These are phyloP conservation scores for Penicillium angulare DNA, from an alignment of 495 filamentous ascomycete genomes.

Conservation along the genomic window DNA sequence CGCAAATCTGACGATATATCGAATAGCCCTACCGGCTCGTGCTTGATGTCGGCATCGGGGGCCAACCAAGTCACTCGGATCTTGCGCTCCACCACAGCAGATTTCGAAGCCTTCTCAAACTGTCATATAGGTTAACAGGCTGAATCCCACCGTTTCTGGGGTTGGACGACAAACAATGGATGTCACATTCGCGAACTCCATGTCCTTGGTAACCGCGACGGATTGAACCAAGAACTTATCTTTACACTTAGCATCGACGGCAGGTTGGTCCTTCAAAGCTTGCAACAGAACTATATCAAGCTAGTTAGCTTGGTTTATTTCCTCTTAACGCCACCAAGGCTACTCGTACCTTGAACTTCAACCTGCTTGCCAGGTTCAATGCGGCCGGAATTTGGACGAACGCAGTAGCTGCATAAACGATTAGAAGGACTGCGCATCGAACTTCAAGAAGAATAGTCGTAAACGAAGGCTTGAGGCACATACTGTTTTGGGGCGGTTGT, in stretches of 20 bases:
- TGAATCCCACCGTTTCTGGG: not conserved
- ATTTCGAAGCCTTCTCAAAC: constrained; percentile 75
- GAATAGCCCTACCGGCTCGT: constrained; percentile 28
- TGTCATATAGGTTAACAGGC: constrained; percentile 23
- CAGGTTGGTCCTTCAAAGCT: constrained; percentile 94
- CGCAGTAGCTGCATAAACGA: constrained; percentile 76
- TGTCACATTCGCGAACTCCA: constrained; percentile 74
- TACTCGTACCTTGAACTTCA: constrained; percentile 80
- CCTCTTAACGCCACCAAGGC: constrained; percentile 5
- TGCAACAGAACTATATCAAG: constrained; percentile 76
- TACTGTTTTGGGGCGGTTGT: constrained; percentile 99
- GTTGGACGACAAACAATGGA: constrained; percentile 62
- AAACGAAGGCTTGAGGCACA: constrained; percentile 26
- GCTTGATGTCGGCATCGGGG: constrained; percentile 42
- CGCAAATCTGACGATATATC: not conserved
- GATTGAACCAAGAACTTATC: constrained; percentile 99
- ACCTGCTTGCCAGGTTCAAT: constrained; percentile 85
- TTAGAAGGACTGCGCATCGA: not conserved
- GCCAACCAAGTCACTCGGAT: constrained; percentile 87
- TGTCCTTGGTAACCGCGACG: constrained; percentile 77
- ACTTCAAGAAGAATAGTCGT: not conserved
- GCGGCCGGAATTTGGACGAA: constrained; percentile 93
- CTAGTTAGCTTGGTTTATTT: constrained; percentile 10
- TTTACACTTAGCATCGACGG: constrained; percentile 80
- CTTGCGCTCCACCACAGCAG: constrained; percentile 83